phyloP scores from a whole-genome alignment of 2,329 filamentous ascomycete genomes.

The Verticillium albo-atrum region DNA sequence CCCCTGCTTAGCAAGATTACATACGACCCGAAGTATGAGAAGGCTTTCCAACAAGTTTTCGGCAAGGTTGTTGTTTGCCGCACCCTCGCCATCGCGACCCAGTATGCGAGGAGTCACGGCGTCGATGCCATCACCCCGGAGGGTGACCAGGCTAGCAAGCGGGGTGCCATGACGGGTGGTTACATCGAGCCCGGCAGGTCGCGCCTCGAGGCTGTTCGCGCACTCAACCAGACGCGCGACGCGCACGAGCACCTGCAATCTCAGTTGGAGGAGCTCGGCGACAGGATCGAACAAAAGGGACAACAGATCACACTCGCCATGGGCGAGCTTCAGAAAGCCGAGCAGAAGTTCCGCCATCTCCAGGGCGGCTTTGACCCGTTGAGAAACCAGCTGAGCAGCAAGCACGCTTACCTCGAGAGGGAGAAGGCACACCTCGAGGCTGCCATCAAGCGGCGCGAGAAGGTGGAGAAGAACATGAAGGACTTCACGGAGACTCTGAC shows the following conservation, averaged over 20 bases:
- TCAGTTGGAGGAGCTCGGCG: constrained; percentile 61
- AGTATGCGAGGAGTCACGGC: constrained; percentile 88
- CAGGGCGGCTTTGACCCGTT: constrained; percentile 80
- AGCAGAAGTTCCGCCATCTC: constrained; percentile 71
- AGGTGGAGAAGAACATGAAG: constrained; percentile 70
- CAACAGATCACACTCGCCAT: constrained; percentile 87
- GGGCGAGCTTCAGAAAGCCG: constrained; percentile 76
- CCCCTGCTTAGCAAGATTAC: constrained; percentile 81
- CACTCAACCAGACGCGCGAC: constrained; percentile 68
- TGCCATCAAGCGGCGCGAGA: constrained; percentile 59
- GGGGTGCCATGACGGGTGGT: constrained; percentile 91
- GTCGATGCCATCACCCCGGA: constrained; percentile 92
- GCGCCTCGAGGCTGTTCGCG: constrained; percentile 77
- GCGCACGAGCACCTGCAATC: constrained; percentile 65
- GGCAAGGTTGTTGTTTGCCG: constrained; percentile 93
- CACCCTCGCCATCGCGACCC: constrained; percentile 78
- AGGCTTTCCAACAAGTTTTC: constrained; percentile 91
- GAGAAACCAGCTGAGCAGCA: constrained; percentile 69
- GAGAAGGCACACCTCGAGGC: constrained; percentile 70
- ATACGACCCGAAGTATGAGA: constrained; percentile 73
- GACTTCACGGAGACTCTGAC: constrained; percentile 70
- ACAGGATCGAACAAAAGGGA: constrained; percentile 71
- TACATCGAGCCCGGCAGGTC: constrained; percentile 85
- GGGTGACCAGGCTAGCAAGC: constrained; percentile 91
- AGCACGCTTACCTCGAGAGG: constrained; percentile 69